Base-by-base conservation (phyloP, 1,284 basidiomycete genomes). In the Cutaneotrichosporon mucoides region DNA sequence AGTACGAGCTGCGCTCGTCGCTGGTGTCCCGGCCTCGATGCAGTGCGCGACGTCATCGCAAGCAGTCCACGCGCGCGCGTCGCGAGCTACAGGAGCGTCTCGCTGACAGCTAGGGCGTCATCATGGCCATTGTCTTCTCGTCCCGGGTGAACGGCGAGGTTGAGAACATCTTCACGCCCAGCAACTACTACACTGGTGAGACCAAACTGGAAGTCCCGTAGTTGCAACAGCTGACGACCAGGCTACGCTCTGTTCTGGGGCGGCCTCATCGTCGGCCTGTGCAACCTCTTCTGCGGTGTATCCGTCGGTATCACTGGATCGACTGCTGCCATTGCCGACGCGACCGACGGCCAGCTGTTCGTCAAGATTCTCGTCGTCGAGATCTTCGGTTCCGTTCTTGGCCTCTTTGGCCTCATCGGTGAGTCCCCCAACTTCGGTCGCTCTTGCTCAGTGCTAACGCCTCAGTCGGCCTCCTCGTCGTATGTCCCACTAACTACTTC, bases 211-310 rank as follows among this genome's bases (percentile, higher is more conserved):
- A n/a, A n/a, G n/a, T n/a, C n/a, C n/a, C n/a, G n/a, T n/a, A n/a
- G n/a, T n/a, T n/a, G n/a, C n/a, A n/a, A n/a, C n/a, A 24, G 24
- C 24, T 24, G 24, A 24, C 24, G 3, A 24, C 24, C 65, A 90
- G 91, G 92, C 9, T 96, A 85, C 70, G 87, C 92, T 2, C 83
- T 96, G 58, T 97, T 97, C 82, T 96, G 92, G 88, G 92, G 92
- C 43, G 93, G 93, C 36, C 79, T 96, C 51, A 92, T 91, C 1
- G 92, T 94, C 52, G 92, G 77, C 46, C 42, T 85, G 5, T 96
- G 92, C 79, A 96, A 96, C 77, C 83, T 96, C 15, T 83, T 97
- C 24, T 96, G 93, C 65, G 93, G 93, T 67, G 79, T 95, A 62
- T 88, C 86, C 13, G 93, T 96, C 55, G 93, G 93, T 34, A 84